Evolutionary conservation across 805 yeast genomes (phyloP).

Genomic region (Schizosaccharomyces osmophilus): DNA sequence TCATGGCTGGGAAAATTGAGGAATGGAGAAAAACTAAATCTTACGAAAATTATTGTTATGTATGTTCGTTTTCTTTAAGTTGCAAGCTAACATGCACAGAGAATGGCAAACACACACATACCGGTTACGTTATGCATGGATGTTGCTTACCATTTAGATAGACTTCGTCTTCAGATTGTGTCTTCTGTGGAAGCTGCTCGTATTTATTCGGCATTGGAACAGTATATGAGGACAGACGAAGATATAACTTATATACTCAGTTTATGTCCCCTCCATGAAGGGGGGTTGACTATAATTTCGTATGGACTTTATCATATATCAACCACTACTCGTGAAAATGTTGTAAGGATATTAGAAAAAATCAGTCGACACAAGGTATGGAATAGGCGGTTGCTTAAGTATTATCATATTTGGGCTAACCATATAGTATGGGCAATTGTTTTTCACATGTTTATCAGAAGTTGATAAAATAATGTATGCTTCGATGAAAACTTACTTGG

Average conservation of each 20-base stretch:
- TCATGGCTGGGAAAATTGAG: background rate
- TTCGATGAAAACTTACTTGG: no score
- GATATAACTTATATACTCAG: background rate
- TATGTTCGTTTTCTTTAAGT: background rate
- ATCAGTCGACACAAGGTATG: background rate
- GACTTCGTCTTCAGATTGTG: background rate
- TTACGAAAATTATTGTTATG: background rate
- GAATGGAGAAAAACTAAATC: background rate
- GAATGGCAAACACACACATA: background rate
- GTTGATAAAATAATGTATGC: no score
- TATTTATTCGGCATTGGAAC: background rate
- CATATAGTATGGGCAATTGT: background rate
- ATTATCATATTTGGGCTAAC: no score
- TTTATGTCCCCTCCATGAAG: background rate
- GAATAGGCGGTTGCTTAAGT: no score
- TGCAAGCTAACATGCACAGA: no score
- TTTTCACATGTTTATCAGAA: background rate
- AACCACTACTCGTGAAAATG: background rate
- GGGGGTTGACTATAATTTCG: background rate
- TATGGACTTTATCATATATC: background rate
- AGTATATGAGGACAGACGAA: background rate
- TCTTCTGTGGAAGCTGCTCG: background rate
- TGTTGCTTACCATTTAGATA: background rate
- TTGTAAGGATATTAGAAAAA: background rate
- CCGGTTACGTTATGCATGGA: background rate